Conservation (phyloP, 805 yeast genomes). For the Hanseniaspora pseudoguilliermondii region DNA sequence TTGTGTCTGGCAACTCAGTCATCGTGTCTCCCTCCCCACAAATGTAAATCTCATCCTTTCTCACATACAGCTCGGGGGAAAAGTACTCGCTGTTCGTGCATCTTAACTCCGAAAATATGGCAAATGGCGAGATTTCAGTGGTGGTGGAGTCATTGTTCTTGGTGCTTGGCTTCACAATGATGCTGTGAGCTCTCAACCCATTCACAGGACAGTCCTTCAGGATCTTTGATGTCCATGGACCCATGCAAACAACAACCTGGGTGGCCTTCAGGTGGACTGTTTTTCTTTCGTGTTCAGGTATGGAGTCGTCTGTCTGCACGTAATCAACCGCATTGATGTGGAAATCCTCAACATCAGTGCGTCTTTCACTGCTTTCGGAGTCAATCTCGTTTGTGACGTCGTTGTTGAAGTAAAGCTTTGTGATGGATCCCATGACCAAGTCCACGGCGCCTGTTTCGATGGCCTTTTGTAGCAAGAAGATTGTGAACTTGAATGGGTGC, state of each 20-base stretch:
- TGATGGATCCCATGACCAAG: slow-evolving; percentile 72
- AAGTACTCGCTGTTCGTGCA: slow-evolving; percentile 56
- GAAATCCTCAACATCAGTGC: slow-evolving; percentile 10
- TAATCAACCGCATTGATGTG: slow-evolving; percentile 6
- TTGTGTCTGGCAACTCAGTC: slow-evolving; percentile 83
- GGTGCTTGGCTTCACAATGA: slow-evolving; percentile 66
- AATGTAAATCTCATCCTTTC: slow-evolving; percentile 89
- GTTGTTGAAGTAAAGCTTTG: slow-evolving; percentile 50
- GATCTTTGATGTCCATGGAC: slow-evolving; percentile 93
- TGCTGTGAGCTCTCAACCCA: slow-evolving; percentile 89
- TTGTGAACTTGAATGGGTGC: slow-evolving; percentile 91
- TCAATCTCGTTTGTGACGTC: slow-evolving; percentile 32
- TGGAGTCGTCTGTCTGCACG: slow-evolving; percentile 30
- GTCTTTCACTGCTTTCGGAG: slow-evolving; percentile 20
- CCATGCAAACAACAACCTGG: slow-evolving; percentile 73
- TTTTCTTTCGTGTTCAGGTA: slow-evolving; percentile 22
- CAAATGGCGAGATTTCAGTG: slow-evolving; percentile 76
- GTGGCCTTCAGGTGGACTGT: slow-evolving; percentile 48
- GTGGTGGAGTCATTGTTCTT: slow-evolving; percentile 18
- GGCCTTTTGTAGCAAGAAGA: slow-evolving; percentile 64
- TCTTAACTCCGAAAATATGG: slow-evolving; percentile 82
- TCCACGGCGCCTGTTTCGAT: slow-evolving; percentile 74
- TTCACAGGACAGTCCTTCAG: slow-evolving; percentile 89
- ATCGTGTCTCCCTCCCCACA: slow-evolving; percentile 95
- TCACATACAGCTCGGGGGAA: slow-evolving; percentile 88